Evolutionary conservation across 225 moss, liverwort and hornwort species (phyloP).

Genomic region (Polytrichum formosum): DNA sequence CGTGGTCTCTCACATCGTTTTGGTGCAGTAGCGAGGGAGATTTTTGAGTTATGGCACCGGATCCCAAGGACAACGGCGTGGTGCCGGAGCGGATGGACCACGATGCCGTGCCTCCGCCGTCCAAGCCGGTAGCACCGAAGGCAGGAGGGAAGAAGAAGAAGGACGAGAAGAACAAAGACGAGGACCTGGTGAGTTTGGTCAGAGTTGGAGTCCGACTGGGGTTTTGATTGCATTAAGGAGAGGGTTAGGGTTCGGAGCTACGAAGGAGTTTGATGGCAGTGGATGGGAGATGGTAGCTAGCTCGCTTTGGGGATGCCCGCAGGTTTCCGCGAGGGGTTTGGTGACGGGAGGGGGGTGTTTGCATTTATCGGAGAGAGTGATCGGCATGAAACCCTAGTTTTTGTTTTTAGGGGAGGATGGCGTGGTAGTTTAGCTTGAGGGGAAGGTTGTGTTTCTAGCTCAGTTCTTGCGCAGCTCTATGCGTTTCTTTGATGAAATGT

Average conservation of each 20-base stretch:
- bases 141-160: conserved; percentile 63
- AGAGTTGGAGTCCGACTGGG: background rate
- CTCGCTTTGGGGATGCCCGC: no score
- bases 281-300: background rate
- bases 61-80: conserved; percentile 76
- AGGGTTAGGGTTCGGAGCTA: background rate
- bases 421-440: background rate
- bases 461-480: no score
- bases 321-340: background rate
- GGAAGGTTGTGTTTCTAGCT: background rate
- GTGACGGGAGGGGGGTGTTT: no score
- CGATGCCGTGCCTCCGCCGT: conserved; percentile 60
- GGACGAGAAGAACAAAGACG: conserved; percentile 82
- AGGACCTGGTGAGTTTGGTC: conserved; percentile 63
- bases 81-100: conserved; percentile 78
- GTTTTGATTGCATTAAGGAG: background rate
- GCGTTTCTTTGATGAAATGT: background rate
- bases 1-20: no score
- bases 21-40: background rate
- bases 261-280: background rate
- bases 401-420: background rate
- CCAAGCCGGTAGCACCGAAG: conserved; percentile 40
- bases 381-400: conserved; percentile 3
- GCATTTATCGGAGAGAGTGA: background rate
- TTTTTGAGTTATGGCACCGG: conserved; percentile 60